Base-by-base conservation (phyloP, 2,329 filamentous ascomycete genomes). In the Aspergillus aculeatinus region DNA sequence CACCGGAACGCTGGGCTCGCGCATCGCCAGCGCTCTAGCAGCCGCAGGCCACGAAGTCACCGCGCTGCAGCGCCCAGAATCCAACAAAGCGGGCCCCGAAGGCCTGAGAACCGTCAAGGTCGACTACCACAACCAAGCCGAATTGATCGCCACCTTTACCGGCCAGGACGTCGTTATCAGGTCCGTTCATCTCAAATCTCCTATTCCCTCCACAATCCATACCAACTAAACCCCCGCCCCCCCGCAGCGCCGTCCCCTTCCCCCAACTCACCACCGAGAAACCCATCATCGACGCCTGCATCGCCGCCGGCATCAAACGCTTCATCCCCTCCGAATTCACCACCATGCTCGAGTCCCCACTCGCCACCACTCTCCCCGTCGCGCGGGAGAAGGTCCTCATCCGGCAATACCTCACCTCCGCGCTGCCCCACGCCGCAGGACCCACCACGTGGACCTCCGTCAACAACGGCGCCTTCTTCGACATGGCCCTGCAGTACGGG, bases 291-390 rank as follows among this genome's bases (percentile, higher is more conserved):
- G 56, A 60, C n/a, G 80, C 79, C 9, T 72, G 76, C 3, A 76
- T 79, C 53, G 66, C 72, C 23, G 77, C 76, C 1, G 76, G 77
- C 0, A 74, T 81, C 0, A 69, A 73, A 47, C 74, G 81, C 16
- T 82, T 80, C 58, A 74, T 81, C 6, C 79, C 80, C 2, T 76
- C 75, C 58, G 74, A 74, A 57, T 81, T 77, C 56, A 65, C 33
- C 56, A 63, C 14, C 27, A 60, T n/a, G 44, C 55, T 25, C 66
- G 48, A 58, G 44, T 14, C 62, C 63, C 16, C 51, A 5, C 48
- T 33, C 7, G 33, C 58, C 31, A 44, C 29, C 2, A 27, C 23
- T 6, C 58, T 59, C 6, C 58, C 58, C n/a, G n/a, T 55, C 31
- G 48, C 48, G 16, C 60, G 65, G 42, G 57, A 62, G 9, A 60